Evolutionary conservation across 2,329 filamentous ascomycete genomes (phyloP), one percentile per base, ranked within the genome.

Genomic region (Fusarium pininemorale): DNA sequence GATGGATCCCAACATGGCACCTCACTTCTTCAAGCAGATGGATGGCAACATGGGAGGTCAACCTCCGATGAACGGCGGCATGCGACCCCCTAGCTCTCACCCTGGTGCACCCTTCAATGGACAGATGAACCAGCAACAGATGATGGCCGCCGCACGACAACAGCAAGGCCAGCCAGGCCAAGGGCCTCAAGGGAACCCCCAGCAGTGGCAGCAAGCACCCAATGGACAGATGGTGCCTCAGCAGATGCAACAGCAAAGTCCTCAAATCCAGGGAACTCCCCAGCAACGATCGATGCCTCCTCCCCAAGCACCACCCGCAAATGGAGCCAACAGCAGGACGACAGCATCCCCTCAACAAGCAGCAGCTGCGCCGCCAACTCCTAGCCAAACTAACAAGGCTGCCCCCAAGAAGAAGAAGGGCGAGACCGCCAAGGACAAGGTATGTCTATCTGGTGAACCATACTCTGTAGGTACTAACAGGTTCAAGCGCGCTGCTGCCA

Each of bases 391-490:
- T 4, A 92, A 91, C 79, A 96, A 96, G 85, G 83, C 92, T 8
- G 91, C 90, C 39, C 92, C 93, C 3, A 95, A 94, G 82, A 96
- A 96, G 88, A 93, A 94, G 85, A 90, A 91, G 38, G 85, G 84
- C 10, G 92, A 92, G 82, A 87, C 85, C 69, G 85, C 89, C 10
- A 93, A 92, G 82, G 86, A 84, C 65, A 94, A 94, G 90, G 92
- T 93, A 88, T 84, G 85, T 78, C 35, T 37, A 45, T 47, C 39
- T 26, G 24, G 45, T n/a, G n/a, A n/a, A 6, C 28, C 6, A 7
- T 14, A 45, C n/a, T 39, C 50, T 47, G 30, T 24, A 66, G 26
- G 70, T 56, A 63, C 56, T 77, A 50, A 78, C 66, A 55, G 57
- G 37, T 59, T 37, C 30, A 50, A 80, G 80, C 85, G 86, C 85